Evolutionary conservation across 2,329 filamentous ascomycete species (phyloP).

Genomic region (Stagonosporopsis chrysanthemi): DNA sequence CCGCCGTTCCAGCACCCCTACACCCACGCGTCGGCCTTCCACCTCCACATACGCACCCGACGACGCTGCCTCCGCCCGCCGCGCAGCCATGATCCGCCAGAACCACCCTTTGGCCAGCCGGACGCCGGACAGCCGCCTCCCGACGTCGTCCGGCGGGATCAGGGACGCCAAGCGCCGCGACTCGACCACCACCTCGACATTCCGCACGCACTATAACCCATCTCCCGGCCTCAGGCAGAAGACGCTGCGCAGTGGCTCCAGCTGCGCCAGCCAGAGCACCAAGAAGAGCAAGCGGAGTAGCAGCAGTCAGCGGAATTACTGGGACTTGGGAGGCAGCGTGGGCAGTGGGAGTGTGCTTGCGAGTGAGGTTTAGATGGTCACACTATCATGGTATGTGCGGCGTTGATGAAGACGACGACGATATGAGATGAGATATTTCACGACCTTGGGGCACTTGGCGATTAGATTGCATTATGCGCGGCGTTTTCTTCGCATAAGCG

Average conservation of each 20-base stretch:
- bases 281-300: constrained; percentile 73
- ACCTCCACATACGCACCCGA: constrained; percentile 36
- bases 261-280: constrained; percentile 88
- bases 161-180: constrained; percentile 36
- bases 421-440: neutral
- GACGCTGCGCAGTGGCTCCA: constrained; percentile 59
- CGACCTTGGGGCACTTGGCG: neutral
- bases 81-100: constrained; percentile 83
- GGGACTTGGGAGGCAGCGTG: constrained; percentile 85
- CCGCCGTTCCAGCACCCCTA: constrained; percentile 40
- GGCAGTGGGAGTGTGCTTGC: constrained; percentile 67
- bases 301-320: constrained; percentile 83
- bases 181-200: constrained; percentile 18
- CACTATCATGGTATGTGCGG: neutral
- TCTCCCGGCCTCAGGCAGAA: constrained; percentile 28
- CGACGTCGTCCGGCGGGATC: constrained; percentile 30
- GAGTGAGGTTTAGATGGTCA: constrained; percentile 32
- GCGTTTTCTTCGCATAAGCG: neutral
- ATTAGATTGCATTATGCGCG: neutral
- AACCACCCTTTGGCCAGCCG: constrained; percentile 85
- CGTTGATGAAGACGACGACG: neutral
- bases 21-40: constrained; percentile 25
- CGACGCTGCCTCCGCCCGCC: constrained; percentile 60
- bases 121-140: constrained; percentile 36
- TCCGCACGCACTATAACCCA: constrained; percentile 34